Conservation (phyloP, 257 asterid genomes). For the Solanum appendiculatum region DNA sequence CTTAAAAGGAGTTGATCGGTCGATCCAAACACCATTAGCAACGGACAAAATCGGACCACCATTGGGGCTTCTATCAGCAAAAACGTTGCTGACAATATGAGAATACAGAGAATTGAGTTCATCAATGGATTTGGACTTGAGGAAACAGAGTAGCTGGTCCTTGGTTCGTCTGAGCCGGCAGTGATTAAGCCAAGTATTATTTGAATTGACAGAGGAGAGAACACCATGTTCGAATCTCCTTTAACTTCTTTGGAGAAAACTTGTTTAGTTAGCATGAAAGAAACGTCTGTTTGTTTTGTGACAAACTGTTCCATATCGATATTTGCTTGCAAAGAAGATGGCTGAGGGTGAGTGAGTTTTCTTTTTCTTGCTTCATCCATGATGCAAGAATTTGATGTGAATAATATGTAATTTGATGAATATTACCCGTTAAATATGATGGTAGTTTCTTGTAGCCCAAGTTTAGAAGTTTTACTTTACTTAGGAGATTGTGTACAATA, state of each 20-base stretch:
- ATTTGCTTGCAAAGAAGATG: not conserved
- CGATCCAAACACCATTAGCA: constrained; percentile 54
- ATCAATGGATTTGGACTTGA: not conserved
- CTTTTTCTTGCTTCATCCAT: not conserved
- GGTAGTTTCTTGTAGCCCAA: not conserved
- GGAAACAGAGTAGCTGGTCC: constrained; percentile 6
- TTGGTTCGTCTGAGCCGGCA: not conserved
- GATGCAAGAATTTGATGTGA: not conserved
- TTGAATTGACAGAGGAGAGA: constrained; percentile 13
- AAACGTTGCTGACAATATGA: constrained; percentile 26
- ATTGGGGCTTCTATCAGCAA: constrained; percentile 32
- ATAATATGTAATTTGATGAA: not conserved
- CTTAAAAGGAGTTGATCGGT: constrained; percentile 24
- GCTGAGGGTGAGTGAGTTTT: not conserved
- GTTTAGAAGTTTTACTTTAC: no score
- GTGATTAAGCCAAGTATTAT: constrained; percentile 5
- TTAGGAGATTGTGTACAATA: no score
- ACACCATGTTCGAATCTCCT: constrained; percentile 2
- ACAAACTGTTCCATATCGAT: constrained; percentile 35
- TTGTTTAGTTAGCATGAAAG: constrained; percentile 28
- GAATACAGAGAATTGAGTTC: constrained; percentile 23
- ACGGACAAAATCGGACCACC: constrained; percentile 37
- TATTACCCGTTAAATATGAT: not conserved
- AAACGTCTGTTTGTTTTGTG: constrained; percentile 26
- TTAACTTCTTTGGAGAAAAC: constrained; percentile 25